A percentile compares a stretch with the other conserved stretches of the same genome.
Conservation (phyloP, 2,329 filamentous ascomycete genomes). For the Beauveria sp. region DNA sequence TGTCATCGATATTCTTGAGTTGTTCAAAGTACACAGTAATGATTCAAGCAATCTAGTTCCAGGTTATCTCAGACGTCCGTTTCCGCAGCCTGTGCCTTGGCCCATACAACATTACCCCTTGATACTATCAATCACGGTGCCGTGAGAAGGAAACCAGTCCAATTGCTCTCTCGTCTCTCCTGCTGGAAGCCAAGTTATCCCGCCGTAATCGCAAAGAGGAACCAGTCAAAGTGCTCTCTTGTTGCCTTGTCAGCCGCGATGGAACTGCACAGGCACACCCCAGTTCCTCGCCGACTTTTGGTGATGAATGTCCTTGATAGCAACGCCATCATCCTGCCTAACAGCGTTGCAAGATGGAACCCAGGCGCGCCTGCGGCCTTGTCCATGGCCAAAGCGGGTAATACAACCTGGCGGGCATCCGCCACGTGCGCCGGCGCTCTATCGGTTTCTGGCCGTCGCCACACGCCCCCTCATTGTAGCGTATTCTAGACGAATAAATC, state of each 20-base stretch:
- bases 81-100: background rate
- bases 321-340: conserved; percentile 13
- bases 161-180: conserved; percentile 22
- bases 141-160: background rate
- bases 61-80: background rate
- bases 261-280: conserved; percentile 22
- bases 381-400: background rate
- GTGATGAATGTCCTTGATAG: conserved; percentile 29
- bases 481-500: too few species aligned
- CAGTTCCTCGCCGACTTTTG: conserved; percentile 25
- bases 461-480: too few species aligned
- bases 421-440: background rate
- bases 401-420: background rate
- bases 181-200: conserved; percentile 27
- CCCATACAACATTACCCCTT: background rate
- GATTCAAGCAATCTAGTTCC: too few species aligned
- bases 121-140: background rate
- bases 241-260: conserved; percentile 13
- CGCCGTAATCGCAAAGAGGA: conserved; percentile 15
- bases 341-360: too few species aligned
- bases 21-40: background rate
- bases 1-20: too few species aligned
- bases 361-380: too few species aligned
- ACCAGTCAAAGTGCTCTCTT: conserved; percentile 19
- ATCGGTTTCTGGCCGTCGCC: too few species aligned